Conservation (phyloP, 192 early-diverging fungal species). For the Phlyctochytrium bullatum region DNA sequence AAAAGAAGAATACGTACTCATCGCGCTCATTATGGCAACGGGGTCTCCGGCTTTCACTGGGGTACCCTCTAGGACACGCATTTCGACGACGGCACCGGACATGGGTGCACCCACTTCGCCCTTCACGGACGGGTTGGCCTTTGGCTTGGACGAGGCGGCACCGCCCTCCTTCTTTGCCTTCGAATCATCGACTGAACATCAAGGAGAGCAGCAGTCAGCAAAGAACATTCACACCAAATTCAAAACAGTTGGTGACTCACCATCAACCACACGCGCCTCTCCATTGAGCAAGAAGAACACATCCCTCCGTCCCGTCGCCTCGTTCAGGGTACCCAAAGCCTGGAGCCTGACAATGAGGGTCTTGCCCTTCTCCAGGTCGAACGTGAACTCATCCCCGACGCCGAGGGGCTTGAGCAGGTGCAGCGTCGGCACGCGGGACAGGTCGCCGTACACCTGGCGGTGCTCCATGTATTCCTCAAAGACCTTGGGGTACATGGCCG, state of each 20-base stretch:
- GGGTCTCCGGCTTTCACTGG: constrained; percentile 87
- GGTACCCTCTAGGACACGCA: constrained; percentile 78
- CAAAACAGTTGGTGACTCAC: constrained; percentile 53
- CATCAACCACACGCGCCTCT: constrained; percentile 82
- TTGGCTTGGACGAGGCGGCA: constrained; percentile 47
- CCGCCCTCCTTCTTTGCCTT: constrained; percentile 4
- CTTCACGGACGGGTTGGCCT: constrained; percentile 73
- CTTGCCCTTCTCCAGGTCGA: constrained; percentile 84
- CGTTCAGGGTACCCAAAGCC: constrained; percentile 83
- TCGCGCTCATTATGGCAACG: constrained; percentile 89
- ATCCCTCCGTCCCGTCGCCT: constrained; percentile 72
- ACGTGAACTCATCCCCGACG: constrained; percentile 85
- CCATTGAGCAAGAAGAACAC: constrained; percentile 97
- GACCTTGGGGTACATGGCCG: constrained; percentile 92
- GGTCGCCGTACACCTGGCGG: constrained; percentile 77
- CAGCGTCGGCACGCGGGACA: constrained; percentile 86
- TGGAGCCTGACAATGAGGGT: constrained; percentile 86
- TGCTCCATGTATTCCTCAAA: constrained; percentile 79
- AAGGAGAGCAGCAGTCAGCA: background rate
- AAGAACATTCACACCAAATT: constrained; percentile 9
- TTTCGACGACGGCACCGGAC: constrained; percentile 92
- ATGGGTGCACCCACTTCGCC: constrained; percentile 93
- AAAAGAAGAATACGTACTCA: constrained; percentile 60
- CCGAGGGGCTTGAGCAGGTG: constrained; percentile 86
- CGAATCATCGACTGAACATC: constrained; percentile 27